A percentile compares a stretch with the other conserved stretches of the same genome.
phyloP scores from a whole-genome alignment of 1,284 basidiomycete genomes.

The Athelia psychrophila region DNA sequence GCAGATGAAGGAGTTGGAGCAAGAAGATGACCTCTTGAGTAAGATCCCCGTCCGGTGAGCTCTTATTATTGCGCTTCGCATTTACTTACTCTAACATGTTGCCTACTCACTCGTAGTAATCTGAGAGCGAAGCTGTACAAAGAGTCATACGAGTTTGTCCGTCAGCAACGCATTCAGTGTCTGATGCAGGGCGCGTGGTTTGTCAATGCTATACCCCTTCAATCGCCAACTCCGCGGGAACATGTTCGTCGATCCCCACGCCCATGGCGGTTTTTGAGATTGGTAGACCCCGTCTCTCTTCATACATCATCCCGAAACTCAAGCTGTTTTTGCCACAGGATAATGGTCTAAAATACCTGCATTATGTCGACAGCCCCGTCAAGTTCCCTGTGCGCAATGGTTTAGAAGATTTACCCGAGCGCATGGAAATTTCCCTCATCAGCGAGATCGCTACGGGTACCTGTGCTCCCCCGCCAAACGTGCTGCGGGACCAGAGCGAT shows the following conservation, averaged over 20 bases:
- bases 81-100: conserved; percentile 4
- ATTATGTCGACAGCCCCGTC: conserved; percentile 77
- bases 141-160: conserved; percentile 91
- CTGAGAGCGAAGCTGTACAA: conserved; percentile 85
- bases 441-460: conserved; percentile 79
- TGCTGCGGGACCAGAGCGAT: conserved; percentile 57
- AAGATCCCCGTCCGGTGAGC: conserved; percentile 81
- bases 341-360: conserved; percentile 72
- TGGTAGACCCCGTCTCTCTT: conserved; percentile 41
- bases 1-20: conserved; percentile 92
- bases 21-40: conserved; percentile 86
- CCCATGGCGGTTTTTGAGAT: conserved; percentile 77
- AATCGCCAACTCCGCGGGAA: conserved; percentile 45
- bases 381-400: conserved; percentile 79
- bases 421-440: conserved; percentile 78
- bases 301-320: conserved; percentile 1
- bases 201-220: conserved; percentile 63
- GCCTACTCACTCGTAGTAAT: conserved; percentile 47
- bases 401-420: conserved; percentile 83
- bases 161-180: conserved; percentile 88
- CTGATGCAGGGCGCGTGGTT: conserved; percentile 92
- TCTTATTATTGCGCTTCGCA: conserved; percentile 6
- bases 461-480: conserved; percentile 66
- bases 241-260: conserved; percentile 51
- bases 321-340: conserved; percentile 44